Percentiles rank a stretch among this genome's conserved stretches.
phyloP scores from a whole-genome alignment of 306 rosid species.

The Vachellia pachyceras region DNA sequence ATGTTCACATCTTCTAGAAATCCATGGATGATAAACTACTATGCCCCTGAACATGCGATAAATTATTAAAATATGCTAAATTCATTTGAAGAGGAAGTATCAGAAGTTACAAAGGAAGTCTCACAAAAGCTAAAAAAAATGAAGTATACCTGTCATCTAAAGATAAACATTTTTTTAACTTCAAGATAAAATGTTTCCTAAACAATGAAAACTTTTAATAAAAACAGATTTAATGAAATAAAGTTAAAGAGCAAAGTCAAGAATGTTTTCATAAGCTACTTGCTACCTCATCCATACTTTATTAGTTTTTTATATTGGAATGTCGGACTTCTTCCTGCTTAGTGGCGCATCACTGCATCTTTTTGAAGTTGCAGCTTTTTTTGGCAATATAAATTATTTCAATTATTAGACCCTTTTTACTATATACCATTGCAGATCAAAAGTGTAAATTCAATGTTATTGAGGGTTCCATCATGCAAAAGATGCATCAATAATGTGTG shows the following conservation, averaged over 20 bases:
- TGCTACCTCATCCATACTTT: too few species aligned
- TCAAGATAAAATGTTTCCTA: neutral
- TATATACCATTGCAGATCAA: too few species aligned
- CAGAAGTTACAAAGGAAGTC: neutral
- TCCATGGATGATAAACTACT: neutral
- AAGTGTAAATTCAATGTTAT: too few species aligned
- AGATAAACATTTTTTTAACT: neutral
- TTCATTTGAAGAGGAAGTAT: neutral
- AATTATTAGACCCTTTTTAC: too few species aligned
- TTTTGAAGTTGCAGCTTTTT: too few species aligned
- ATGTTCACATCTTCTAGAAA: neutral
- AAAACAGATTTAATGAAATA: neutral
- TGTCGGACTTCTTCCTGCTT: too few species aligned
- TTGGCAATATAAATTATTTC: too few species aligned
- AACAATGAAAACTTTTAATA: neutral
- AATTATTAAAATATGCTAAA: neutral
- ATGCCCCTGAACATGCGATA: neutral
- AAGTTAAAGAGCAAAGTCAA: neutral
- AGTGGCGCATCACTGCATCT: too few species aligned
- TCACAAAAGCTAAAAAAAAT: neutral
- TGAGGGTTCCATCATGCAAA: too few species aligned
- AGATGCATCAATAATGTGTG: too few species aligned
- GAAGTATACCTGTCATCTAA: neutral
- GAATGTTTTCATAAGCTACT: neutral
- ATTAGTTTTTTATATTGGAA: too few species aligned